Percentiles rank a stretch among this genome's conserved stretches.
Conservation (phyloP, 768 basidiomycete genomes). For the Psilocybe azurescens region DNA sequence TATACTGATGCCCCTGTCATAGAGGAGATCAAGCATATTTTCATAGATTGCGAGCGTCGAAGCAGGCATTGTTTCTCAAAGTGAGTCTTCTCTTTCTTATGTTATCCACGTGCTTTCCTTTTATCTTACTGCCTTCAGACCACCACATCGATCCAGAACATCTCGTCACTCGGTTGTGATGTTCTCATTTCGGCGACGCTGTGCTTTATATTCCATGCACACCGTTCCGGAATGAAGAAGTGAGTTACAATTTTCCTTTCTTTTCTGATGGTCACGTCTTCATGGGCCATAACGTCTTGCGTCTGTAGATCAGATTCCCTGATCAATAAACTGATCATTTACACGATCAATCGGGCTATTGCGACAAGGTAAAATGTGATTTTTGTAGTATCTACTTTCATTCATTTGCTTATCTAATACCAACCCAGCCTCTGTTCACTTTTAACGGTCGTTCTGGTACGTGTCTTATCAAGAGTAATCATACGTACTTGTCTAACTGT, state of each 20-base stretch:
- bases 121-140: not conserved
- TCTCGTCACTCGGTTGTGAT: not conserved
- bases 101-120: not conserved
- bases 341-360: not conserved
- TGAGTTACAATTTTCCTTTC: not conserved
- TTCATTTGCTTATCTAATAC: not conserved
- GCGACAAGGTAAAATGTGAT: not conserved
- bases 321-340: slow-evolving; percentile 1
- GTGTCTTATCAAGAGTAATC: not conserved
- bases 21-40: not conserved
- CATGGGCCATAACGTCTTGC: too few species aligned
- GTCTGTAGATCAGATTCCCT: not conserved
- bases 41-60: not conserved
- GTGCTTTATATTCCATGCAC: slow-evolving; percentile 1
- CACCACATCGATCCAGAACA: not conserved
- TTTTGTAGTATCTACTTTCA: not conserved
- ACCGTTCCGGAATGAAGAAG: not conserved
- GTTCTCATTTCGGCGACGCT: slow-evolving; percentile 2
- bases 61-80: not conserved
- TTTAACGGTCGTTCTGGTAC: not conserved
- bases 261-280: too few species aligned
- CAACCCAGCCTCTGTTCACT: not conserved
- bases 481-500: not conserved
- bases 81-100: not conserved
- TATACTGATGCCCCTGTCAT: not conserved